phyloP scores from a whole-genome alignment of 2,329 filamentous ascomycete genomes.

The Gnomoniopsis smithogilvyi region DNA sequence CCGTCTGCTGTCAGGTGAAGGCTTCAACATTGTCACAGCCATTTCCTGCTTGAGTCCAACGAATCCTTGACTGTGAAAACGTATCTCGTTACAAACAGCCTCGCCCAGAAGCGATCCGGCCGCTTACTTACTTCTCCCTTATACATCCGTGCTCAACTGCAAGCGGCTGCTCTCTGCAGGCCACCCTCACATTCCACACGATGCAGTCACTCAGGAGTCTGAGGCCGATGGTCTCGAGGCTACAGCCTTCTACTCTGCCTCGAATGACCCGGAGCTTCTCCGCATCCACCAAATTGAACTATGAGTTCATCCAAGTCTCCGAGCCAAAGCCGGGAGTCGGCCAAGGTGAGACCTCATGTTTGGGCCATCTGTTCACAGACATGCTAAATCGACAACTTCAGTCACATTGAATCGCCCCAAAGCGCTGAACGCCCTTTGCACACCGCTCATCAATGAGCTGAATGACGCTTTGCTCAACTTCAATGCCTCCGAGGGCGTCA shows the following conservation, averaged over 20 bases:
- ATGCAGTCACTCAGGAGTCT: constrained; percentile 57
- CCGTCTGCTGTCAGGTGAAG: neutral
- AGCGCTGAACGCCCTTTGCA: constrained; percentile 90
- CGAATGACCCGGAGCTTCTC: constrained; percentile 52
- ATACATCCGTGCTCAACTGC: neutral
- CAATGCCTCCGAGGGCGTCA: constrained; percentile 66
- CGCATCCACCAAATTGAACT: constrained; percentile 45
- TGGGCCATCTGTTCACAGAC: neutral
- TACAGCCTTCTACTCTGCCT: constrained; percentile 56
- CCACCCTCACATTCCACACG: neutral
- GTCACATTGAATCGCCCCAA: constrained; percentile 93
- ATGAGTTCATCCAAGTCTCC: constrained; percentile 80
- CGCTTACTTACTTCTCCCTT: neutral
- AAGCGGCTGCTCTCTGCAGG: neutral
- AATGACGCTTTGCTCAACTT: constrained; percentile 73
- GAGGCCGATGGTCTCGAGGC: constrained; percentile 58
- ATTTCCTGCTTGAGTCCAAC: too few species aligned
- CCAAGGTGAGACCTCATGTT: constrained; percentile 61
- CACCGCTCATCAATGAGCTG: constrained; percentile 85
- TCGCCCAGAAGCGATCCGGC: neutral
- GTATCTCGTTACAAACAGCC: neutral
- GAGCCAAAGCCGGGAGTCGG: constrained; percentile 86
- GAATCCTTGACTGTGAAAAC: neutral
- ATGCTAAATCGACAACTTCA: constrained; percentile 33
- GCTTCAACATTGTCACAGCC: neutral